A percentile compares a stretch with the other conserved stretches of the same genome.
Evolutionary conservation across 2,329 filamentous ascomycete species (phyloP).

Genomic region (Aureobasidium sp.): DNA sequence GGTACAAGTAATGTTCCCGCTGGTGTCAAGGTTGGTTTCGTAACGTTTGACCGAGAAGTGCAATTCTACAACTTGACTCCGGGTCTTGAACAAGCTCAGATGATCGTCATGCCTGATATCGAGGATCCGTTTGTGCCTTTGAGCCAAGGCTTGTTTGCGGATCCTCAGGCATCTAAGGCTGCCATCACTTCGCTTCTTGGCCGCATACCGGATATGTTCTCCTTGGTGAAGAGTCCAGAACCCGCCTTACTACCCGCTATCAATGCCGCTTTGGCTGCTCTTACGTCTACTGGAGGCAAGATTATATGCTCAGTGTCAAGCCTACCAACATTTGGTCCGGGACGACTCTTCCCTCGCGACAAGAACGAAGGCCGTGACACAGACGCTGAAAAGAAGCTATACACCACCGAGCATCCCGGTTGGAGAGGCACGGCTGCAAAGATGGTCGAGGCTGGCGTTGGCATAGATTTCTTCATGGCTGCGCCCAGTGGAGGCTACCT

Average conservation of each 20-base stretch:
- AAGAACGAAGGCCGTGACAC: constrained; percentile 83
- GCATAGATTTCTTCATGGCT: constrained; percentile 89
- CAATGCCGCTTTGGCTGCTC: constrained; percentile 72
- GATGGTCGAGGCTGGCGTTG: constrained; percentile 78
- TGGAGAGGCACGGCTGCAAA: constrained; percentile 83
- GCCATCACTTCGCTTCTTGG: constrained; percentile 83
- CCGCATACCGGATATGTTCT: constrained; percentile 77
- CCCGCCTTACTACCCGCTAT: constrained; percentile 77
- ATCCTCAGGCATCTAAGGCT: constrained; percentile 79
- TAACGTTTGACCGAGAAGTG: constrained; percentile 92
- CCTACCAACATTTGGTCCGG: constrained; percentile 88
- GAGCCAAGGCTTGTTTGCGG: constrained; percentile 85
- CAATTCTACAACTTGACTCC: constrained; percentile 94
- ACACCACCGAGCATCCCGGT: constrained; percentile 77
- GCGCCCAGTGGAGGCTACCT: constrained; percentile 84
- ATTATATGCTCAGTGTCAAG: constrained; percentile 78
- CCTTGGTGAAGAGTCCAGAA: constrained; percentile 80
- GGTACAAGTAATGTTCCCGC: constrained; percentile 51
- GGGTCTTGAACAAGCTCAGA: constrained; percentile 76
- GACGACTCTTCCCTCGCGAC: constrained; percentile 74
- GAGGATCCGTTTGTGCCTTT: constrained; percentile 94
- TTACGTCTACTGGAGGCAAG: constrained; percentile 84
- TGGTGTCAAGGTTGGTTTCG: constrained; percentile 83
- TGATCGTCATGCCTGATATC: constrained; percentile 97
- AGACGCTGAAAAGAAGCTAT: constrained; percentile 85